A percentile compares a stretch with the other conserved stretches of the same genome.
Conservation (phyloP, 768 basidiomycete genomes). For the Podaxis sp. region DNA sequence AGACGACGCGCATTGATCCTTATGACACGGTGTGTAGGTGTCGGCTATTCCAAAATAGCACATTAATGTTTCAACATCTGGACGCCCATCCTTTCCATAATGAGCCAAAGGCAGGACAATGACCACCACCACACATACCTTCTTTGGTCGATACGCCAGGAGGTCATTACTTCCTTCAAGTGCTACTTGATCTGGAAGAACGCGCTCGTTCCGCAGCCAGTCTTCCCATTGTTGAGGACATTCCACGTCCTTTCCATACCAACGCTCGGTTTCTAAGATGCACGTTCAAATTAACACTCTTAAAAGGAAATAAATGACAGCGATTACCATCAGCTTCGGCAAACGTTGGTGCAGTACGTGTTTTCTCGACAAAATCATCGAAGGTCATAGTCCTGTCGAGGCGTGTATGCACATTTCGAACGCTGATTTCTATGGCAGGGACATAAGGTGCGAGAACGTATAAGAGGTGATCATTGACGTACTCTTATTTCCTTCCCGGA, state of each 20-base stretch:
- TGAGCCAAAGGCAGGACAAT: neutral
- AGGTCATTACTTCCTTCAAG: constrained; percentile 57
- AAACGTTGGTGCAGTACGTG: constrained; percentile 33
- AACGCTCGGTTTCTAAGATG: constrained; percentile 50
- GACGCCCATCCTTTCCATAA: constrained; percentile 3
- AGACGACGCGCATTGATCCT: constrained; percentile 80
- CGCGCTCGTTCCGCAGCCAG: constrained; percentile 48
- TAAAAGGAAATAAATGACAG: neutral
- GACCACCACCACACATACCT: constrained; percentile 34
- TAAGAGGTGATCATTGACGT: neutral
- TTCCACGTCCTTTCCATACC: constrained; percentile 76
- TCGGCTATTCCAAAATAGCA: constrained; percentile 82
- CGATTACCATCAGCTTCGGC: constrained; percentile 37
- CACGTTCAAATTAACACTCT: neutral
- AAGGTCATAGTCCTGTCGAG: constrained; percentile 52
- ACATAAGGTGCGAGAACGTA: neutral
- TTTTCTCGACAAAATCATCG: constrained; percentile 48
- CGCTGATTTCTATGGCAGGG: constrained; percentile 44
- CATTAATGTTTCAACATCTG: constrained; percentile 74
- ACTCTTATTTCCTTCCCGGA: constrained; percentile 3
- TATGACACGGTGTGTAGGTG: constrained; percentile 83
- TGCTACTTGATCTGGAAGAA: constrained; percentile 52
- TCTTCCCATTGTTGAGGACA: constrained; percentile 66
- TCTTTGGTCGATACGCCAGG: constrained; percentile 50
- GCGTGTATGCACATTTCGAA: constrained; percentile 62